Evolutionary conservation across 2,329 filamentous ascomycete genomes (phyloP).

Genomic region (Elsinoe necatrix): DNA sequence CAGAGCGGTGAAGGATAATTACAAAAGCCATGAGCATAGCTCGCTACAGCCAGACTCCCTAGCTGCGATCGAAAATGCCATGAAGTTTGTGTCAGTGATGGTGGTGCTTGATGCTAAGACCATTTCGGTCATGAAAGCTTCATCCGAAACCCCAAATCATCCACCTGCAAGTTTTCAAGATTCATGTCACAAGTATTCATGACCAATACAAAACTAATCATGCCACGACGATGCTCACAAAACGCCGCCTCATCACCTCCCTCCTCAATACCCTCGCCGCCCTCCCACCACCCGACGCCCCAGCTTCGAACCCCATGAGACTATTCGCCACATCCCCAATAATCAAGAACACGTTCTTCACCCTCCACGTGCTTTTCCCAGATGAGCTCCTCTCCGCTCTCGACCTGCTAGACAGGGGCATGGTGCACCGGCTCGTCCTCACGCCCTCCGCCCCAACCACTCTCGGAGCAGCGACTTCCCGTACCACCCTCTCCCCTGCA

Average conservation of each 20-base stretch:
- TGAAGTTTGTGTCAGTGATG: too few relatives aligned
- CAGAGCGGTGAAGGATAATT: too few relatives aligned
- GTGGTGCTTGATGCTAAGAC: too few relatives aligned
- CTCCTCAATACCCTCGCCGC: constrained; percentile 24
- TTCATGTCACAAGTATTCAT: background rate
- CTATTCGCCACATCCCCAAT: constrained; percentile 21
- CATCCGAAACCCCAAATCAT: too few relatives aligned
- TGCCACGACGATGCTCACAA: constrained; percentile 6
- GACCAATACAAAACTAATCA: background rate
- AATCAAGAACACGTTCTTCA: constrained; percentile 51
- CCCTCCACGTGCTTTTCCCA: constrained; percentile 78
- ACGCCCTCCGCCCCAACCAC: too few relatives aligned
- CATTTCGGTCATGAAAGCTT: too few relatives aligned
- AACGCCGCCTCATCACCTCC: constrained; percentile 22
- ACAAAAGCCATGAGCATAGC: too few relatives aligned
- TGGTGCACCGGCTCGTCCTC: constrained; percentile 50
- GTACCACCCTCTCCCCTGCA: too few relatives aligned
- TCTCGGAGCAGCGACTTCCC: too few relatives aligned
- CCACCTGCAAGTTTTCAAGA: too few relatives aligned
- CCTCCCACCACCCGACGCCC: constrained; percentile 21
- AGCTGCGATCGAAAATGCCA: too few relatives aligned
- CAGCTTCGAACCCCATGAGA: constrained; percentile 37
- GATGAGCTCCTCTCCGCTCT: constrained; percentile 73
- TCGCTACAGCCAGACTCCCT: too few relatives aligned
- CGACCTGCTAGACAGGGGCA: constrained; percentile 71